Percentiles rank a stretch among this genome's conserved stretches.
Conservation (phyloP, 345 rosid species). For the Viola odorata region DNA sequence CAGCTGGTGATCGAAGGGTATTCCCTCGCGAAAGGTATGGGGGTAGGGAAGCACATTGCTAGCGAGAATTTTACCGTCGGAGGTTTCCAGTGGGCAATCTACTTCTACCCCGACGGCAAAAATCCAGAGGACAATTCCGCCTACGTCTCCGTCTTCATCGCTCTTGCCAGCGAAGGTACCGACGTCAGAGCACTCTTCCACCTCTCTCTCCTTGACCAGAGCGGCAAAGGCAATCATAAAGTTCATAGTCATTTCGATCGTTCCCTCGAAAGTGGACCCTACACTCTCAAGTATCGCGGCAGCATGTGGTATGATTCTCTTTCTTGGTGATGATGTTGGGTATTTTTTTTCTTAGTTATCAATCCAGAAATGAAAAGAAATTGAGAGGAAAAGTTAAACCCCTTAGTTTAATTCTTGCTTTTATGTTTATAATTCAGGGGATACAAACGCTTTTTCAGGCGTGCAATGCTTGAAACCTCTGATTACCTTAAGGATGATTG, state of each 20-base stretch:
- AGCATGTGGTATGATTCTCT: slow-evolving; percentile 43
- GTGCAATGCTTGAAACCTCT: slow-evolving; percentile 56
- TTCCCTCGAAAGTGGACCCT: slow-evolving; percentile 60
- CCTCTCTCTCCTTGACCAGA: slow-evolving; percentile 62
- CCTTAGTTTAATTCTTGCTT: background rate
- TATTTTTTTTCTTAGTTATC: background rate
- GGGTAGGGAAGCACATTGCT: slow-evolving; percentile 61
- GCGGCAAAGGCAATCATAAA: slow-evolving; percentile 66
- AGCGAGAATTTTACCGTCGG: slow-evolving; percentile 62
- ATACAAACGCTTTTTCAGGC: slow-evolving; percentile 67
- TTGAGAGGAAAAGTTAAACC: background rate
- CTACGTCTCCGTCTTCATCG: slow-evolving; percentile 61
- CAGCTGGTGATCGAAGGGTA: slow-evolving; percentile 45
- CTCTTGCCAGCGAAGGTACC: slow-evolving; percentile 64
- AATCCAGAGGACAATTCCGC: slow-evolving; percentile 55
- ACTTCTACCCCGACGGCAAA: slow-evolving; percentile 69
- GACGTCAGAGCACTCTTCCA: slow-evolving; percentile 63
- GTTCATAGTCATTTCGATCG: slow-evolving; percentile 73
- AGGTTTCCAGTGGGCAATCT: slow-evolving; percentile 64
- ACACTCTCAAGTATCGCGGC: slow-evolving; percentile 55
- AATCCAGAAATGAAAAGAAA: too few species aligned
- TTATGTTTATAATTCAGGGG: slow-evolving; percentile 37
- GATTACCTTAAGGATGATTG: slow-evolving; percentile 65
- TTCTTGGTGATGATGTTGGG: background rate
- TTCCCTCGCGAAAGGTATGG: slow-evolving; percentile 66